A percentile compares a stretch with the other conserved stretches of the same genome.
phyloP scores from a whole-genome alignment of 2,329 filamentous ascomycete genomes.

The Fusarium gaditjirri region DNA sequence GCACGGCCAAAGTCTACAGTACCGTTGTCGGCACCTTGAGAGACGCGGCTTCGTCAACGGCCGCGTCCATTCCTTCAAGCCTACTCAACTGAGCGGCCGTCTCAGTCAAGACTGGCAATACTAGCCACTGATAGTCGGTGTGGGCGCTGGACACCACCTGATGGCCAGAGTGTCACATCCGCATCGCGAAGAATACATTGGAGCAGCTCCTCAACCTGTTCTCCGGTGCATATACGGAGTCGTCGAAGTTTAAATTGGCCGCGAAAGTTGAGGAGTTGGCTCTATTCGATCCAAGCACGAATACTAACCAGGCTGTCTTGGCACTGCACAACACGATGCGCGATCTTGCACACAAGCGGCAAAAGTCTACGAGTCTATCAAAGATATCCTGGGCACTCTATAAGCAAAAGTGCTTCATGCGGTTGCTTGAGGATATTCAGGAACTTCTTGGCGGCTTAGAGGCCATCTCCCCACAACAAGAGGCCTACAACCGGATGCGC shows the following conservation, averaged over 20 bases:
- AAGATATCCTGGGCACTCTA: neutral
- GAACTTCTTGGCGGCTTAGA: neutral
- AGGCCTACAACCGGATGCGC: neutral
- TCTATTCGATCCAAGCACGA: neutral
- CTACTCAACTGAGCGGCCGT: too few relatives aligned
- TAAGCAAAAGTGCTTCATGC: neutral
- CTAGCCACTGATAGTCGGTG: too few relatives aligned
- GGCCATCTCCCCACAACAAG: neutral
- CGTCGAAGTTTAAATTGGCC: neutral
- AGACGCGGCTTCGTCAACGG: too few relatives aligned
- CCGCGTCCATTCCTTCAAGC: too few relatives aligned
- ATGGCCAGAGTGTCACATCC: too few relatives aligned
- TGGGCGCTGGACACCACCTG: too few relatives aligned
- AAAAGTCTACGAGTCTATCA: neutral
- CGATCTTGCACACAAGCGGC: too few relatives aligned
- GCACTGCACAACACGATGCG: neutral
- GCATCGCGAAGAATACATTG: neutral
- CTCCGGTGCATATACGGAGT: neutral
- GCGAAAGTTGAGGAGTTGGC: neutral
- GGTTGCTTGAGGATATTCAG: neutral
- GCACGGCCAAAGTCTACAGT: too few relatives aligned
- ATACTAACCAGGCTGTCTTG: neutral
- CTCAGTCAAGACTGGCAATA: too few relatives aligned
- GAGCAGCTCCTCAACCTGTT: neutral
- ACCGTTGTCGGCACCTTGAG: too few relatives aligned